These are phyloP conservation scores for Boletellus sp. DNA, from an alignment of 768 basidiomycete genomes.

Conservation along the genomic window DNA sequence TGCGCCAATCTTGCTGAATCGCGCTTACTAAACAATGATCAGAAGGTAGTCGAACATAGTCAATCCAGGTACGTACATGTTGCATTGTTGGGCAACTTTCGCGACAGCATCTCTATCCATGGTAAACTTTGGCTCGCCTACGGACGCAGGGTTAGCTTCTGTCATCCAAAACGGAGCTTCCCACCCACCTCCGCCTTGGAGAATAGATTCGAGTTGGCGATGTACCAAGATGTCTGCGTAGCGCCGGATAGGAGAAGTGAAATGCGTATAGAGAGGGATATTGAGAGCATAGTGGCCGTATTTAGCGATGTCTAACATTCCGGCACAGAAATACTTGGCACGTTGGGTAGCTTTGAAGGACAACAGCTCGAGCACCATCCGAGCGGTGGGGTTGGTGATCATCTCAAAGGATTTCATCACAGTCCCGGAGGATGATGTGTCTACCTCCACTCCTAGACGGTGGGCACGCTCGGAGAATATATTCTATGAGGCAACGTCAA, in stretches of 20 bases:
- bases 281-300: conserved; percentile 92
- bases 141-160: conserved; percentile 3
- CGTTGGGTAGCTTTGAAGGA: conserved; percentile 89
- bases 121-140: conserved; percentile 82
- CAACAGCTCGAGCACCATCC: conserved; percentile 75
- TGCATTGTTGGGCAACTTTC: conserved; percentile 97
- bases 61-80: conserved; percentile 60
- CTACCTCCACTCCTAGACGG: conserved; percentile 79
- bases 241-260: conserved; percentile 88
- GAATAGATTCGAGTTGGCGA: conserved; percentile 88
- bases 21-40: conserved; percentile 57
- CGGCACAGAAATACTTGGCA: conserved; percentile 98
- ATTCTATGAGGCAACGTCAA: conserved; percentile 43
- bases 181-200: conserved; percentile 63
- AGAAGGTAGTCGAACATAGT: neutral
- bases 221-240: conserved; percentile 95
- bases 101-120: conserved; percentile 99
- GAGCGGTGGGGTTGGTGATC: conserved; percentile 69
- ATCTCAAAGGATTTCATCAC: conserved; percentile 83
- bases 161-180: neutral
- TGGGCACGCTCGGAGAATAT: conserved; percentile 77
- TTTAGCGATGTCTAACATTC: conserved; percentile 99
- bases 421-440: conserved; percentile 71
- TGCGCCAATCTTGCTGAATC: conserved; percentile 91
- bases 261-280: conserved; percentile 88